These are phyloP conservation scores for Diplodia sapinea DNA, from an alignment of 2,329 filamentous ascomycete species.

Conservation along the genomic window DNA sequence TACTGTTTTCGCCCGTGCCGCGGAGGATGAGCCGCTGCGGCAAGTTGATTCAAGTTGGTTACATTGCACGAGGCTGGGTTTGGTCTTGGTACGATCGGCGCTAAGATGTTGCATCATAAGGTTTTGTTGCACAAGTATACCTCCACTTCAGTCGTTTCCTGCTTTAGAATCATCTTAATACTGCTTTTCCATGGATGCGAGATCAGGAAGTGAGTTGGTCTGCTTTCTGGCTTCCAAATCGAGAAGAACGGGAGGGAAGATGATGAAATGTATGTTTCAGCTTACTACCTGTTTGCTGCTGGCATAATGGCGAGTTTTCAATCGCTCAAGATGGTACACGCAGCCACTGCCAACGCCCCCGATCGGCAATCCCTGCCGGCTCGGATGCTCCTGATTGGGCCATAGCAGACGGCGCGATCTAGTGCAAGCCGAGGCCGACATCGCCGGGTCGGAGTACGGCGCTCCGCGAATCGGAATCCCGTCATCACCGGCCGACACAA, in stretches of 20 bases:
- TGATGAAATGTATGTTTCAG: no score
- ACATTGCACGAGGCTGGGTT: neutral
- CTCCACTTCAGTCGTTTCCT: neutral
- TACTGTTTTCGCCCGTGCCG: neutral
- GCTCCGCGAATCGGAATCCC: constrained; percentile 23
- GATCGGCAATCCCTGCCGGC: neutral
- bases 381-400: constrained; percentile 13
- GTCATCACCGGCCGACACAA: neutral
- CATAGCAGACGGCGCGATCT: constrained; percentile 2
- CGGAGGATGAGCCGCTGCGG: neutral
- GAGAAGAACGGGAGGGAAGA: no score
- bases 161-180: neutral
- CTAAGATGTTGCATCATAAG: neutral
- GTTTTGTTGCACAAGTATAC: neutral
- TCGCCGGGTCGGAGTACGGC: constrained; percentile 6
- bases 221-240: no score
- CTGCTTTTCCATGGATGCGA: neutral
- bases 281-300: no score
- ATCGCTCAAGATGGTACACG: no score
- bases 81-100: neutral
- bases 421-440: constrained; percentile 21
- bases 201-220: neutral
- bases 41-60: neutral
- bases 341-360: no score
- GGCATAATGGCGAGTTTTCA: no score